These are phyloP conservation scores for Pseudoperonospora humuli DNA, from an alignment of 352 stramenopile species.

Conservation along the genomic window DNA sequence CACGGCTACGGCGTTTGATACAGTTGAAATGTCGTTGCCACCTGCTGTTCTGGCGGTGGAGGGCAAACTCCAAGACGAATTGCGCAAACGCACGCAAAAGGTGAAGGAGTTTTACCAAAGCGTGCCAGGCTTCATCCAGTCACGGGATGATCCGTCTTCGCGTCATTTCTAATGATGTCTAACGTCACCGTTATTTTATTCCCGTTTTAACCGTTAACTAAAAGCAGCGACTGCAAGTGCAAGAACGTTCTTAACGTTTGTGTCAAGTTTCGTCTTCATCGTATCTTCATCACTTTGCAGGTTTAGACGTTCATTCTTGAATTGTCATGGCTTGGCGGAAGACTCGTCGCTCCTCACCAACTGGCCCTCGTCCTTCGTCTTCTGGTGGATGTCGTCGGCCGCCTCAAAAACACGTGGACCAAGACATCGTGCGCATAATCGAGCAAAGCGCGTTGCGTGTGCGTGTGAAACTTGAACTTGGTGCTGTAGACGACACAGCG, in stretches of 20 bases:
- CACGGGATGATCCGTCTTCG: conserved; percentile 16
- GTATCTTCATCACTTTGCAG: too few relatives aligned
- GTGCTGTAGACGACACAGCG: background rate
- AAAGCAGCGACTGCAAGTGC: too few relatives aligned
- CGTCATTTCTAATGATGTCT: conserved; percentile 8
- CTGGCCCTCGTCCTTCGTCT: background rate
- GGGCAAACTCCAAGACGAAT: conserved; percentile 23
- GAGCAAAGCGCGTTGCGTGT: conserved; percentile 20
- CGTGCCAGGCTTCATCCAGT: conserved; percentile 22
- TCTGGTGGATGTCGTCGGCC: conserved; percentile 8
- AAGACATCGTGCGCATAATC: conserved; percentile 22
- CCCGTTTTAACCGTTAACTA: too few relatives aligned
- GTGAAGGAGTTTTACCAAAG: conserved; percentile 25
- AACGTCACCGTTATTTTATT: background rate
- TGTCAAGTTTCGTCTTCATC: too few relatives aligned
- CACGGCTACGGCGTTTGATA: background rate
- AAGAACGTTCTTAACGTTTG: too few relatives aligned
- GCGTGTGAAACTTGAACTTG: conserved; percentile 20
- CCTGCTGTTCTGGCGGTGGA: conserved; percentile 16
- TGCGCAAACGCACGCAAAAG: conserved; percentile 20
- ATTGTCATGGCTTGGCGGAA: conserved; percentile 16
- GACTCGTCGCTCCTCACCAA: conserved; percentile 1
- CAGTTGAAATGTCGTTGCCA: conserved; percentile 19
- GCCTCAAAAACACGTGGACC: conserved; percentile 12
- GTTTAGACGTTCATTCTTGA: background rate